Conservation (phyloP, 2,329 filamentous ascomycete species). For the Davidsoniella virescens region DNA sequence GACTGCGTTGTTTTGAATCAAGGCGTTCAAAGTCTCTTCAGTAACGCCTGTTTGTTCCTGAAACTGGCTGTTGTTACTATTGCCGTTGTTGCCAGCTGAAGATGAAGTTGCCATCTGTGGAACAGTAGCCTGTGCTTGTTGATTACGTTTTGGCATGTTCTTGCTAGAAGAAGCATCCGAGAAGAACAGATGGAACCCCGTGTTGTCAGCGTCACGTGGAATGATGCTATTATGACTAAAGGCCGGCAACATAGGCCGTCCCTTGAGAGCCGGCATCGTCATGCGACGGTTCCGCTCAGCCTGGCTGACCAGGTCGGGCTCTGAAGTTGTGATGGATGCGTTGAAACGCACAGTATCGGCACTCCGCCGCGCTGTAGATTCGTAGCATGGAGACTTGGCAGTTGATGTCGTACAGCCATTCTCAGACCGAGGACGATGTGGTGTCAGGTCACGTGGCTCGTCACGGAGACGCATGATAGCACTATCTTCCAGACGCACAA, state of each 20-base stretch:
- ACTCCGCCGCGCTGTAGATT: constrained; percentile 22
- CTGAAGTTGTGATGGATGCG: constrained; percentile 27
- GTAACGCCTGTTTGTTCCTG: not conserved
- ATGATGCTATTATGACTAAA: not conserved
- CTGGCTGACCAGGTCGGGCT: constrained; percentile 36
- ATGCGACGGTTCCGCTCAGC: constrained; percentile 43
- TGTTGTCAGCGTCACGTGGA: not conserved
- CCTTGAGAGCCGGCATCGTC: constrained; percentile 30
- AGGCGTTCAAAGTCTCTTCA: not conserved
- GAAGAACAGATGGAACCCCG: constrained; percentile 4
- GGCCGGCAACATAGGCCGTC: not conserved
- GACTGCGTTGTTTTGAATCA: constrained; percentile 2
- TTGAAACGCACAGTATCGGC: constrained; percentile 16
- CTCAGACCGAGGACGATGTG: constrained; percentile 21
- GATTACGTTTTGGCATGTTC: not conserved
- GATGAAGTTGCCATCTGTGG: not conserved
- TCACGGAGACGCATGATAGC: constrained; percentile 24
- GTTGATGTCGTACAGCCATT: constrained; percentile 16
- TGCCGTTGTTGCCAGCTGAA: no score
- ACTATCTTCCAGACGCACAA: constrained; percentile 17
- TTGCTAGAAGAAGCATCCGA: not conserved
- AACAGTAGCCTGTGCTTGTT: not conserved
- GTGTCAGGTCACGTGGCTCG: constrained; percentile 17
- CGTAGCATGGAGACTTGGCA: constrained; percentile 14
- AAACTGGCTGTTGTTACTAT: not conserved